Conservation (phyloP, 805 yeast genomes). For the Yarrowia sp. region DNA sequence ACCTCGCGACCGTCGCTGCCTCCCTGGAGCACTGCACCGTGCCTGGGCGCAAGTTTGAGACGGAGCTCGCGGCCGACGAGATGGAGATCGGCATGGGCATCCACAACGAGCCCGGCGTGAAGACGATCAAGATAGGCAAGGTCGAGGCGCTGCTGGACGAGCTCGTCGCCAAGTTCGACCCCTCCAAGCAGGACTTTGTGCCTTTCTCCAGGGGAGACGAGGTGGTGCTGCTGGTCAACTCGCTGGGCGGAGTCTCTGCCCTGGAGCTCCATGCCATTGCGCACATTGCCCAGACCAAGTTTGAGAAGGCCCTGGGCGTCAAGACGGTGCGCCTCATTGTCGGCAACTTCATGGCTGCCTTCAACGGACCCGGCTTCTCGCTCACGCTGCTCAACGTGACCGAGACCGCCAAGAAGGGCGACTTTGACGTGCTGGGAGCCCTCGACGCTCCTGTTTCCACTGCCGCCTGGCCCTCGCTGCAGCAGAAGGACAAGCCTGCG, state of each 20-base stretch:
- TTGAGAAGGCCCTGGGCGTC: slow-evolving; percentile 53
- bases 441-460: slow-evolving; percentile 75
- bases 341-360: slow-evolving; percentile 83
- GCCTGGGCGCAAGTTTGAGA: slow-evolving; percentile 70
- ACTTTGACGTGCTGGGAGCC: slow-evolving; percentile 48
- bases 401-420: slow-evolving; percentile 44
- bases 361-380: slow-evolving; percentile 90
- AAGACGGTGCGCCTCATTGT: slow-evolving; percentile 66
- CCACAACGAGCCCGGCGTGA: slow-evolving; percentile 90
- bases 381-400: slow-evolving; percentile 74
- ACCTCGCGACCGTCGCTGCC: slow-evolving; percentile 82
- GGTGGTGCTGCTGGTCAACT: slow-evolving; percentile 70
- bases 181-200: slow-evolving; percentile 78
- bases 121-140: slow-evolving; percentile 61
- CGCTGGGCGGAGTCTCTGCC: slow-evolving; percentile 85
- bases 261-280: slow-evolving; percentile 75
- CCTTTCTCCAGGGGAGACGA: slow-evolving; percentile 61
- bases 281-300: slow-evolving; percentile 52
- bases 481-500: slow-evolving; percentile 4
- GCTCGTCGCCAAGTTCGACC: slow-evolving; percentile 64
- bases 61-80: slow-evolving; percentile 54
- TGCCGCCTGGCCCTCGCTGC: slow-evolving; percentile 62
- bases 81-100: slow-evolving; percentile 94
- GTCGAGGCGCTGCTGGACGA: slow-evolving; percentile 57
- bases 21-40: slow-evolving; percentile 86